A percentile compares a stretch with the other conserved stretches of the same genome.
These are phyloP conservation scores for Hortaea sp. DNA, from an alignment of 2,329 filamentous ascomycete species.

Conservation along the genomic window DNA sequence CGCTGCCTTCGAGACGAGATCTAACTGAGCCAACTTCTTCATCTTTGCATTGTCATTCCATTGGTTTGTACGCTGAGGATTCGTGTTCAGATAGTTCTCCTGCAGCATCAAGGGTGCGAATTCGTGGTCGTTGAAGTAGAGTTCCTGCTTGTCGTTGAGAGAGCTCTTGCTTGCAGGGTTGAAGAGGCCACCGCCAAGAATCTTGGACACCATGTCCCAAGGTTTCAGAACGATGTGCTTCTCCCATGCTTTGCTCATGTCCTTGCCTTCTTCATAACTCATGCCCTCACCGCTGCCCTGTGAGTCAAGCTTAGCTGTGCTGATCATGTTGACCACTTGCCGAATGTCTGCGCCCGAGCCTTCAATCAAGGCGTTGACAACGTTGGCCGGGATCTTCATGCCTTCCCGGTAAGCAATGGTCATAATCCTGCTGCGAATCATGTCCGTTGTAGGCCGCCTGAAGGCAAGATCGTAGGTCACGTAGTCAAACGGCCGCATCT, in stretches of 20 bases:
- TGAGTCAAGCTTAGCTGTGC: constrained; percentile 78
- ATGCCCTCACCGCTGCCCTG: constrained; percentile 39
- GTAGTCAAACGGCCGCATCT: constrained; percentile 97
- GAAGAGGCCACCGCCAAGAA: constrained; percentile 81
- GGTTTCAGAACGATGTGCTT: constrained; percentile 95
- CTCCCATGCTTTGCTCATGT: constrained; percentile 97
- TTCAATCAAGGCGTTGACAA: constrained; percentile 89
- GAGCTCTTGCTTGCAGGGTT: constrained; percentile 71
- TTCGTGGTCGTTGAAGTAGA: constrained; percentile 99
- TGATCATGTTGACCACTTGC: constrained; percentile 98
- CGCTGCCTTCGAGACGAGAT: constrained; percentile 77
- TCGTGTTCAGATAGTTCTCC: constrained; percentile 88
- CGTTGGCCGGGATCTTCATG: constrained; percentile 69
- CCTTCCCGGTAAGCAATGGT: constrained; percentile 91
- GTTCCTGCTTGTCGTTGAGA: constrained; percentile 93
- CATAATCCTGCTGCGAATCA: constrained; percentile 84
- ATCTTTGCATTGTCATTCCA: constrained; percentile 51
- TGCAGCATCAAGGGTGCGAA: constrained; percentile 97
- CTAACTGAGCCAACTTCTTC: constrained; percentile 69
- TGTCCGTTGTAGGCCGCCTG: constrained; percentile 77
- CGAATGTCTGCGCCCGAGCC: constrained; percentile 92
- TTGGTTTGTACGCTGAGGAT: constrained; percentile 55
- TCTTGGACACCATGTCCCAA: constrained; percentile 94
- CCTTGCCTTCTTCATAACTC: constrained; percentile 75
- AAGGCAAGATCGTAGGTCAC: constrained; percentile 79